Evolutionary conservation across 179 eudicot genomes (phyloP).

Genomic region (Vitellaria paradoxa): DNA sequence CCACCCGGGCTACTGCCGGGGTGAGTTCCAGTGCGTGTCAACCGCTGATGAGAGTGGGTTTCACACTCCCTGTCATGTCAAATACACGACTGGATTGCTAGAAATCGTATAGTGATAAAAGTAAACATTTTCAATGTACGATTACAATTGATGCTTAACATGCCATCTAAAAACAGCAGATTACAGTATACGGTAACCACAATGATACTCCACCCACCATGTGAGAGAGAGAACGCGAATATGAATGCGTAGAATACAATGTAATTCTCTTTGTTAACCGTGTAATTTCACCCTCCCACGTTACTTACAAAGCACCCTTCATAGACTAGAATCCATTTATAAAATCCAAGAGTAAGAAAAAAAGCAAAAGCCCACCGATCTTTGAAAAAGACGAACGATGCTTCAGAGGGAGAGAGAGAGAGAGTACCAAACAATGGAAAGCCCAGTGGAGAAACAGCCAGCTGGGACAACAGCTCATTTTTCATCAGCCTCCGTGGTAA

Average conservation of each 20-base stretch:
- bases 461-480: neutral
- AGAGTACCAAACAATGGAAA: neutral
- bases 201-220: neutral
- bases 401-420: neutral
- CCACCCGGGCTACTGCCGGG: too few species aligned
- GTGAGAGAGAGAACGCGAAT: constrained; percentile 1
- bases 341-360: neutral
- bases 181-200: neutral
- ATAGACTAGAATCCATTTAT: neutral
- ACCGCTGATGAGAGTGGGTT: too few species aligned
- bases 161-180: neutral
- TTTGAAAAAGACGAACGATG: neutral
- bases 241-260: constrained; percentile 3
- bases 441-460: constrained; percentile 8
- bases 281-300: neutral
- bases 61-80: too few species aligned
- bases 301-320: constrained; percentile 6
- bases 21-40: too few species aligned
- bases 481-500: neutral
- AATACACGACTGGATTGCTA: too few species aligned
- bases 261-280: neutral
- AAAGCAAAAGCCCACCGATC: neutral
- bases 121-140: too few species aligned
- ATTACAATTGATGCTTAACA: neutral
- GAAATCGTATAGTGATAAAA: too few species aligned